Evolutionary conservation across 108 stramenopile species (phyloP).

Genomic region (Bacterosira constricta): DNA sequence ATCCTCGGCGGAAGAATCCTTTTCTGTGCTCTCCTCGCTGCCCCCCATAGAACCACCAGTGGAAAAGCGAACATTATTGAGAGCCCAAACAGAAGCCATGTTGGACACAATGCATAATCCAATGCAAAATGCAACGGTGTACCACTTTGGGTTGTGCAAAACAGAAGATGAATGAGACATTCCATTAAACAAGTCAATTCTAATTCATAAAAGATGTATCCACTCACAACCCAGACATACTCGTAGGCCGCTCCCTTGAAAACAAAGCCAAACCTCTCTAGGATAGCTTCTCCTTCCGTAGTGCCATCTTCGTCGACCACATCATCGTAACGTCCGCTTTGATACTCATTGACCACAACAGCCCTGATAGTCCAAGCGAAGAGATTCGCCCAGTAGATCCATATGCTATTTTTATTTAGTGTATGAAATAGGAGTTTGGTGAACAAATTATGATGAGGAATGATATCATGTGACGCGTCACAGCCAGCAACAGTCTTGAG

Average conservation of each 20-base stretch:
- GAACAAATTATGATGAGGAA: background rate
- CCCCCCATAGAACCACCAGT: constrained; percentile 26
- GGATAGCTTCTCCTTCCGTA: constrained; percentile 56
- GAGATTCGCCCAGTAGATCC: constrained; percentile 70
- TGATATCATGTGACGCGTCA: too few species aligned
- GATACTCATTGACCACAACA: constrained; percentile 62
- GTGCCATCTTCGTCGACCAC: constrained; percentile 19
- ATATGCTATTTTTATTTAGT: constrained; percentile 63
- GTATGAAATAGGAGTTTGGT: background rate
- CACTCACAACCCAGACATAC: too few species aligned
- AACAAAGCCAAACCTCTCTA: constrained; percentile 51
- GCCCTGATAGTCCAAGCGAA: constrained; percentile 66
- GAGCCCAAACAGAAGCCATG: constrained; percentile 4
- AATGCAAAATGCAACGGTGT: constrained; percentile 30
- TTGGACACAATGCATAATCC: constrained; percentile 26
- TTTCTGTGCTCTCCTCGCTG: constrained; percentile 15
- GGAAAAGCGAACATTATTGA: constrained; percentile 26
- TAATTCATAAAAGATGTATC: background rate
- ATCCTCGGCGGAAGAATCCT: constrained; percentile 1
- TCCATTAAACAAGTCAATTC: background rate
- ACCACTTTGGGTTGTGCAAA: constrained; percentile 28
- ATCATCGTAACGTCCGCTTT: constrained; percentile 56
- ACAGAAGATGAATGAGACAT: too few species aligned
- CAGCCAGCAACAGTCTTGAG: too few species aligned
- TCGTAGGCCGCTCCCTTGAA: constrained; percentile 31